Conservation (phyloP, 495 filamentous ascomycete species). For the Zalerion maritima region DNA sequence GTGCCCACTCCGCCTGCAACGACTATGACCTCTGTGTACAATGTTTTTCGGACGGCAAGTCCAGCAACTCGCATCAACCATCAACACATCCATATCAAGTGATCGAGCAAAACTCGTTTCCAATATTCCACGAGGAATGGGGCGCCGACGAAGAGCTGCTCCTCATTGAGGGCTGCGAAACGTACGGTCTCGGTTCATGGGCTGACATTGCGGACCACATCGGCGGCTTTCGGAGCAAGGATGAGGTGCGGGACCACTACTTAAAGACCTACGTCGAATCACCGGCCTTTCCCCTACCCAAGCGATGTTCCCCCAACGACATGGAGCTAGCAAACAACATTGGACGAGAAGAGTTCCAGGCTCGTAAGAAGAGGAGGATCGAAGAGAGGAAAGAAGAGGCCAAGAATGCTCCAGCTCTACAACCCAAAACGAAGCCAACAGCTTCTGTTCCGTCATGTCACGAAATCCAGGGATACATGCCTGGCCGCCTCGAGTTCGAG, state of each 20-base stretch:
- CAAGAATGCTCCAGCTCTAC: constrained; percentile 66
- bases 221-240: constrained; percentile 82
- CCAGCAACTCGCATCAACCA: constrained; percentile 70
- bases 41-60: constrained; percentile 72
- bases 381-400: constrained; percentile 82
- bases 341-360: constrained; percentile 83
- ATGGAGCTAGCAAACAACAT: constrained; percentile 60
- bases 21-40: constrained; percentile 96
- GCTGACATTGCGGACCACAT: constrained; percentile 97
- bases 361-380: constrained; percentile 85
- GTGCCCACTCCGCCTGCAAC: constrained; percentile 64
- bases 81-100: constrained; percentile 76
- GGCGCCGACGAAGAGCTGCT: constrained; percentile 92
- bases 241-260: constrained; percentile 91
- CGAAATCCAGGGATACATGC: constrained; percentile 98
- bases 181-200: constrained; percentile 94
- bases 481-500: constrained; percentile 92
- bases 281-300: constrained; percentile 68
- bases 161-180: constrained; percentile 90
- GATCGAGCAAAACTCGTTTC: constrained; percentile 95
- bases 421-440: constrained; percentile 89
- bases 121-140: constrained; percentile 91
- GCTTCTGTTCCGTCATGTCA: constrained; percentile 89
- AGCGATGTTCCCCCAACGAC: constrained; percentile 68
- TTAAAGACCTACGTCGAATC: constrained; percentile 75